phyloP scores from a whole-genome alignment of 768 basidiomycete genomes.

The Fomitopsis pulvina region DNA sequence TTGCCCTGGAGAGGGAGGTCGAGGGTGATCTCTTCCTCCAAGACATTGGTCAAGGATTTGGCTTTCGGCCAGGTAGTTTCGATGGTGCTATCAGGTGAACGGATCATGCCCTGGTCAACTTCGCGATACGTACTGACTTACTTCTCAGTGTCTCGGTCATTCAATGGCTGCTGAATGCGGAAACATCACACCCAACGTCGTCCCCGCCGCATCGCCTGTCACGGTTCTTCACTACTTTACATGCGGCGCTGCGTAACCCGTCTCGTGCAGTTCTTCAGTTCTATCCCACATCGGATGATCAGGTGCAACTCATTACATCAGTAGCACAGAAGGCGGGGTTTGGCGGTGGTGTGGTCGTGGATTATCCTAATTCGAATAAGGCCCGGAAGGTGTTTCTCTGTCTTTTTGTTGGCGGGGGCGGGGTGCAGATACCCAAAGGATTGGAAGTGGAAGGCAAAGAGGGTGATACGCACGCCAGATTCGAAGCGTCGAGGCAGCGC shows the following conservation, averaged over 20 bases:
- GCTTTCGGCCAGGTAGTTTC: slow-evolving; percentile 94
- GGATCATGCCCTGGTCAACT: slow-evolving; percentile 9
- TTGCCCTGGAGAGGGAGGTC: slow-evolving; percentile 90
- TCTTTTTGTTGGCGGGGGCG: slow-evolving; percentile 73
- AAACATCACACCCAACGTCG: slow-evolving; percentile 83
- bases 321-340: slow-evolving; percentile 94
- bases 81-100: slow-evolving; percentile 99
- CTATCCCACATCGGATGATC: slow-evolving; percentile 96
- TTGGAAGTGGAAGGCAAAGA: slow-evolving; percentile 53
- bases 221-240: slow-evolving; percentile 90
- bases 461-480: slow-evolving; percentile 51
- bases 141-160: slow-evolving; percentile 85
- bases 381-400: slow-evolving; percentile 93
- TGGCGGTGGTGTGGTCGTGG: slow-evolving; percentile 92
- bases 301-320: slow-evolving; percentile 90
- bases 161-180: slow-evolving; percentile 97
- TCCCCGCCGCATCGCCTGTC: slow-evolving; percentile 81
- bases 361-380: slow-evolving; percentile 96
- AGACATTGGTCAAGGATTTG: slow-evolving; percentile 97
- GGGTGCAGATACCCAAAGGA: slow-evolving; percentile 63
- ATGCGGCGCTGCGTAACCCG: slow-evolving; percentile 80
- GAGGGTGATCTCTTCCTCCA: slow-evolving; percentile 96
- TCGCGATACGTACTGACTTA: not conserved
- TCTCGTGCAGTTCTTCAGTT: slow-evolving; percentile 88
- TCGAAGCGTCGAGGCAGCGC: slow-evolving; percentile 74